Evolutionary conservation across 805 yeast species (phyloP), one percentile per base, ranked within the genome.

Genomic region (Yarrowia keelungensis): DNA sequence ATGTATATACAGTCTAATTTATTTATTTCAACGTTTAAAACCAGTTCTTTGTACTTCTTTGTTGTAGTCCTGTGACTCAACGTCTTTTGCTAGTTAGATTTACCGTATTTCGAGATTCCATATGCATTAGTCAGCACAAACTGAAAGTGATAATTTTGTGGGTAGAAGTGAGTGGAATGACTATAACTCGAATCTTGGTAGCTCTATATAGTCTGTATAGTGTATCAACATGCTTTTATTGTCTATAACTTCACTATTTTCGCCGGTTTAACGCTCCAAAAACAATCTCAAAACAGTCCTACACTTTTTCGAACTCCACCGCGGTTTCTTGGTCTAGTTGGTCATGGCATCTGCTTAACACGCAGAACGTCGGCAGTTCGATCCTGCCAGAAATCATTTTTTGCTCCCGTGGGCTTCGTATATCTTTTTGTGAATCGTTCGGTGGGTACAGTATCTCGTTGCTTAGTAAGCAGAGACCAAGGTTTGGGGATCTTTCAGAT

Each of bases 341-440:
- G 97, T 92, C 87, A 93, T 93, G 97, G 97, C 97, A 90, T 91
- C 95, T 92, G 97, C 97, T 91, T 93, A 92, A 93, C 98, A 93
- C 97, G 97, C 97, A 92, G 95, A 91, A 91, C 92, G 98, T 94
- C 98, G 97, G 98, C 97, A 92, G 98, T 94, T 94, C 98, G 97
- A 94, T 92, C 98, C 98, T 93, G 98, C 67, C 67, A 47, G 56
- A 62, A 49, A 62, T 62, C 67, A 62, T 47, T 61, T 61, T 61
- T 61, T 45, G 36, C 12, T 38, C 51, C 8, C 9, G 12, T 38
- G 8, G 32, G 32, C 32, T 26, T 26, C 32, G 2, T 3, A 26
- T 26, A 26, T 26, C 39, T 38, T 38, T 38, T 9, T 2, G 39
- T 1, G 8, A 8, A 5, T 38, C 39, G 10, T 42, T 11, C 36